Percentiles rank a stretch among this genome's conserved stretches.
Conservation (phyloP, 495 filamentous ascomycete genomes). For the Tetracladium marchalianum region DNA sequence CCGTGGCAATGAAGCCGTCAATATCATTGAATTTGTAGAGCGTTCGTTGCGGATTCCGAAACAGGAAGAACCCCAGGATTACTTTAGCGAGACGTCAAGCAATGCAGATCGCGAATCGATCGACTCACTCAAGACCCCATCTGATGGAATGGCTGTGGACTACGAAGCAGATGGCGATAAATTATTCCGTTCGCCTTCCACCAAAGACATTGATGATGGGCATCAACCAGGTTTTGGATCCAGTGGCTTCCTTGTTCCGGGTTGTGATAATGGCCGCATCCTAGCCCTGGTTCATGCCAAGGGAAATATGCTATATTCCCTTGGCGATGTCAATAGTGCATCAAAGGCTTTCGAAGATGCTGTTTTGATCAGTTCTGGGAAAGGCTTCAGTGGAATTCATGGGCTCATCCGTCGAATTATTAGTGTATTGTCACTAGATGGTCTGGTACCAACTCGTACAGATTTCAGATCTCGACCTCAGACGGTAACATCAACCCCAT, state of each 20-base stretch:
- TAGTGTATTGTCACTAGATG: constrained; percentile 45
- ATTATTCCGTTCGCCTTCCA: constrained; percentile 2
- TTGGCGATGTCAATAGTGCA: constrained; percentile 75
- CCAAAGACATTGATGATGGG: constrained; percentile 37
- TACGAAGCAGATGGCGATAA: constrained; percentile 18
- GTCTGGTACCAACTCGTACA: constrained; percentile 8
- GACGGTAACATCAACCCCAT: constrained; percentile 38
- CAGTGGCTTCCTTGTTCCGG: constrained; percentile 79
- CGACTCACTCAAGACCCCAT: constrained; percentile 36
- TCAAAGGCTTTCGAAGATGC: constrained; percentile 93
- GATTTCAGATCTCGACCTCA: constrained; percentile 21
- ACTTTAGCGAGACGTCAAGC: constrained; percentile 18
- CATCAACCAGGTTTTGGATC: constrained; percentile 57
- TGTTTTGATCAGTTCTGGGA: constrained; percentile 77
- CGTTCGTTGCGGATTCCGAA: constrained; percentile 48
- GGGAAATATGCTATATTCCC: constrained; percentile 92
- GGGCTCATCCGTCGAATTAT: constrained; percentile 78
- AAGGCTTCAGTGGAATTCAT: constrained; percentile 59
- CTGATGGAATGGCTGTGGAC: constrained; percentile 49
- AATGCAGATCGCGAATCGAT: constrained; percentile 31
- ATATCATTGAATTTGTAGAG: constrained; percentile 87
- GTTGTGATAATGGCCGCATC: constrained; percentile 87
- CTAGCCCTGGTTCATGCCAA: constrained; percentile 90
- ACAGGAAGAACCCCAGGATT: constrained; percentile 16
- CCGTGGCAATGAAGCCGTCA: constrained; percentile 75